Conservation (phyloP, 176 grass and related monocot species). For the Bromus sterilis region DNA sequence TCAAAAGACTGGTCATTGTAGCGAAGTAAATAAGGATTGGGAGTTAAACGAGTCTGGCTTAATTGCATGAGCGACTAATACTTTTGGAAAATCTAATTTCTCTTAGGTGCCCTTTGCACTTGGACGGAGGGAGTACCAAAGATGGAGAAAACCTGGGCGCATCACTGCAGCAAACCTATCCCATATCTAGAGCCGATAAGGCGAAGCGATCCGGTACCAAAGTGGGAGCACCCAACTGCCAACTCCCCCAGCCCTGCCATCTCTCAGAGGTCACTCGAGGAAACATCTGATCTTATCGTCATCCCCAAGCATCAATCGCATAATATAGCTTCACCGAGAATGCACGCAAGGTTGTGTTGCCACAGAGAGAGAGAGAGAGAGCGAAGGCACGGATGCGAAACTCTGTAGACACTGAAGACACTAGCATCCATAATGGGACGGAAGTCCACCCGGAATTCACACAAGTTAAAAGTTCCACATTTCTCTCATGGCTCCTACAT, state of each 20-base stretch:
- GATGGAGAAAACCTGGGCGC: background rate
- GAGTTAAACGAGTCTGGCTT: too few species aligned
- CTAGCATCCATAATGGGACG: constrained; percentile 15
- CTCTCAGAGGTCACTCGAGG: constrained; percentile 1
- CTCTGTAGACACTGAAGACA: constrained; percentile 12
- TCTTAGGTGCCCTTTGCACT: too few species aligned
- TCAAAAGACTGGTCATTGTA: too few species aligned
- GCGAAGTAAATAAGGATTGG: too few species aligned
- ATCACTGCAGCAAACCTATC: constrained; percentile 6
- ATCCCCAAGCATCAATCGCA: background rate
- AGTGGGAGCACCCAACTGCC: background rate
- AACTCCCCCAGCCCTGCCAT: background rate
- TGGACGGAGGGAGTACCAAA: too few species aligned
- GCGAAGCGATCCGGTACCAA: background rate
- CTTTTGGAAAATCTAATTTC: too few species aligned
- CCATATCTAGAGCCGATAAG: constrained; percentile 15
- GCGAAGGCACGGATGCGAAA: background rate
- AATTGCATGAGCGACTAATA: too few species aligned
- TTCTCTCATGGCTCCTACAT: constrained; percentile 19
- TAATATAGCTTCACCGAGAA: background rate
- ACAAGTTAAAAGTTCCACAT: constrained; percentile 28
- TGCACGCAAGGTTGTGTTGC: background rate
- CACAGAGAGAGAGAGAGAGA: too few species aligned
- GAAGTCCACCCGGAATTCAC: background rate
- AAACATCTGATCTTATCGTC: constrained; percentile 23